Conservation (phyloP, 176 grass and related monocot genomes). For the Miscanthus lutarioriparius region DNA sequence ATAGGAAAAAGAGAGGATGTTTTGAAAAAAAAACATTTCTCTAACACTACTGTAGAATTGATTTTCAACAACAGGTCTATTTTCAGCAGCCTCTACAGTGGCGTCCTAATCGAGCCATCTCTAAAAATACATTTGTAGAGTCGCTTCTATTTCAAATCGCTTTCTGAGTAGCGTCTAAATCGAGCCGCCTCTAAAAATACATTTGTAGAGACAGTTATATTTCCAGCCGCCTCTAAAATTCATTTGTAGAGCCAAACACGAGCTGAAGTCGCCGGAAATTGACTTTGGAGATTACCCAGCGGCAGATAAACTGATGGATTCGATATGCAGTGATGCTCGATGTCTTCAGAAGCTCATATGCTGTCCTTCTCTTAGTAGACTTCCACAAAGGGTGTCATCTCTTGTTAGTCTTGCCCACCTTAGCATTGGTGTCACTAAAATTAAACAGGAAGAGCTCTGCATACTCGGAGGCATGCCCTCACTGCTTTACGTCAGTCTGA, state of each 20-base stretch:
- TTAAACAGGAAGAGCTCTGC: slow-evolving; percentile 2
- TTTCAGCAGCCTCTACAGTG: no score
- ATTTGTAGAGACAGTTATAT: no score
- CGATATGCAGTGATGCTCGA: background rate
- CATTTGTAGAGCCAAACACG: background rate
- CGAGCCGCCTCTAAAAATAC: no score
- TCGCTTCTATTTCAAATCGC: no score
- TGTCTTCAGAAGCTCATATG: background rate
- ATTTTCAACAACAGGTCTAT: no score
- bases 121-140: no score
- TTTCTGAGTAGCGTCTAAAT: no score
- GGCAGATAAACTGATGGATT: background rate
- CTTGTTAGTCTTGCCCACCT: background rate
- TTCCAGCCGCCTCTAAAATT: no score
- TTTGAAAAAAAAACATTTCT: no score
- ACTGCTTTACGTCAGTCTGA: background rate
- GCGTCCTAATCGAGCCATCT: no score
- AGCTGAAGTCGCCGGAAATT: background rate
- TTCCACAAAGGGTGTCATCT: background rate
- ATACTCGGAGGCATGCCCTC: background rate
- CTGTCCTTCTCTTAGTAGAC: background rate
- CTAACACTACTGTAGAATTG: no score
- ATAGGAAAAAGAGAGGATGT: no score
- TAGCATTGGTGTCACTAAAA: background rate
- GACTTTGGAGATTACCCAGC: background rate